These are phyloP conservation scores for Pluteus cervinus DNA, from an alignment of 768 basidiomycete species.

Conservation along the genomic window DNA sequence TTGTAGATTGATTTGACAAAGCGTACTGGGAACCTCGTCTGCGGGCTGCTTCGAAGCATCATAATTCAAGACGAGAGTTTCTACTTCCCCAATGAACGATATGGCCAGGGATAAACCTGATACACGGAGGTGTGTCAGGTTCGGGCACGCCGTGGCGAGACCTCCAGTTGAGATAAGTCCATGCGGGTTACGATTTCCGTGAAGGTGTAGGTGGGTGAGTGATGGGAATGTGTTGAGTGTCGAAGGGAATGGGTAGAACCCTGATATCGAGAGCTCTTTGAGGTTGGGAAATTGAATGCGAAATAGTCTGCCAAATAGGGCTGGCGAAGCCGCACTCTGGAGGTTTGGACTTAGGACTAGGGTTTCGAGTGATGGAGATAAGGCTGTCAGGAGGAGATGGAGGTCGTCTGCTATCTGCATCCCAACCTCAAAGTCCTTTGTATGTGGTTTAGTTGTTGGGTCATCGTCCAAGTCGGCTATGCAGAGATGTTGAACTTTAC, in stretches of 20 bases:
- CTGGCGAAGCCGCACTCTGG: too few species aligned
- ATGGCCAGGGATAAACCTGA: slow-evolving; percentile 37
- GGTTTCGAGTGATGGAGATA: slow-evolving; percentile 35
- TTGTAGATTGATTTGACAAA: too few species aligned
- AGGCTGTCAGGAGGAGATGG: slow-evolving; percentile 28
- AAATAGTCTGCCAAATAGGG: slow-evolving; percentile 36
- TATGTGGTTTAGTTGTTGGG: neutral
- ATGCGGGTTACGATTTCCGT: slow-evolving; percentile 45
- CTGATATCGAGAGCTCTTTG: slow-evolving; percentile 34
- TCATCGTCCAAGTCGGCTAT: slow-evolving; percentile 23
- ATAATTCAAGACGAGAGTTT: too few species aligned
- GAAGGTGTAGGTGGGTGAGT: slow-evolving; percentile 36
- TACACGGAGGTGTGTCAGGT: slow-evolving; percentile 30
- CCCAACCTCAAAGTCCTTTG: too few species aligned
- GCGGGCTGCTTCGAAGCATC: too few species aligned
- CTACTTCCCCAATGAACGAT: slow-evolving; percentile 36
- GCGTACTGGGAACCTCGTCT: too few species aligned
- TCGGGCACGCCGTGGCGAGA: slow-evolving; percentile 33
- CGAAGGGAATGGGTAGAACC: slow-evolving; percentile 45
- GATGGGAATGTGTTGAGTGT: slow-evolving; percentile 26
- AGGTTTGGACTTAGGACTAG: slow-evolving; percentile 33
- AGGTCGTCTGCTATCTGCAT: slow-evolving; percentile 20
- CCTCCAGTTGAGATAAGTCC: slow-evolving; percentile 35
- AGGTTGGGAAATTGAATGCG: slow-evolving; percentile 34
- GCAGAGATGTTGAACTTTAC: slow-evolving; percentile 38